Evolutionary conservation across 176 grass and related monocot genomes (phyloP).

Genomic region (Saccharum spontaneum): DNA sequence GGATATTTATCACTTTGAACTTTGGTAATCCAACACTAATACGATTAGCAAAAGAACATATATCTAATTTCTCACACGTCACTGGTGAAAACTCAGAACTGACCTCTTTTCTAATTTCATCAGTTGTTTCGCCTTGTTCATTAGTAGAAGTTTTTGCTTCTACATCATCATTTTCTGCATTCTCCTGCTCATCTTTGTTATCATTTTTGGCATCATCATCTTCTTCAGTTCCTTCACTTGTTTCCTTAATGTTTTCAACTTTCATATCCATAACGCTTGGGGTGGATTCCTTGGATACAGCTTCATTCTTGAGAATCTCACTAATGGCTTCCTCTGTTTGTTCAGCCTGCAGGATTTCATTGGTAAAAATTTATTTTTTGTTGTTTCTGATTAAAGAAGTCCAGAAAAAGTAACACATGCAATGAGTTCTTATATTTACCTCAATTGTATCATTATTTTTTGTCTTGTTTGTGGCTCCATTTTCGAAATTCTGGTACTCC

Average conservation of each 20-base stretch:
- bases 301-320: constrained; percentile 38
- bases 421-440: constrained; percentile 43
- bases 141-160: constrained; percentile 2
- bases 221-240: constrained; percentile 31
- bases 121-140: constrained; percentile 3
- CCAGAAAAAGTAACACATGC: constrained; percentile 12
- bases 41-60: constrained; percentile 3
- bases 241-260: constrained; percentile 17
- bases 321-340: constrained; percentile 30
- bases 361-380: constrained; percentile 10
- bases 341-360: constrained; percentile 40
- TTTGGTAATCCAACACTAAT: constrained; percentile 20
- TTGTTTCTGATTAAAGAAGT: constrained; percentile 18
- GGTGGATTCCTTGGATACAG: constrained; percentile 20
- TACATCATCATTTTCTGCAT: constrained; percentile 11
- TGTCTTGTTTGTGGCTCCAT: not conserved
- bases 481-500: constrained; percentile 27
- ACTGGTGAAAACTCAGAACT: constrained; percentile 28
- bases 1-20: not conserved
- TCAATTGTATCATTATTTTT: not conserved
- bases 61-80: constrained; percentile 17
- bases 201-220: constrained; percentile 24
- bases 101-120: constrained; percentile 44
- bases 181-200: constrained; percentile 35
- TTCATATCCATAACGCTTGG: not conserved